Evolutionary conservation across 768 basidiomycete species (phyloP), one percentile per base, ranked within the genome.

Genomic region (Pseudohyphozyma bogoriensis): DNA sequence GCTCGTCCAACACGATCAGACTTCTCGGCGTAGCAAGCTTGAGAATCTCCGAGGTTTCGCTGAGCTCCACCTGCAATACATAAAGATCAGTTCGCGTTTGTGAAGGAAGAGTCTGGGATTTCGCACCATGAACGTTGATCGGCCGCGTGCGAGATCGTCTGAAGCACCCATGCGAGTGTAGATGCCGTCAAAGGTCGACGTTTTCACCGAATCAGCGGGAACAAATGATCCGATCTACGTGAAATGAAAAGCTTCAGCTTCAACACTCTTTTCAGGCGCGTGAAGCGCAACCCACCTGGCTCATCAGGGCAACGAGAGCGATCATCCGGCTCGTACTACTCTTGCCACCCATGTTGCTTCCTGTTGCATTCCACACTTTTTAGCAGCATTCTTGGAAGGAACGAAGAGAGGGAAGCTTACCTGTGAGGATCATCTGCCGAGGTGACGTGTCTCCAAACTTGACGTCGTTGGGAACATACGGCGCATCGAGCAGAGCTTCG

Each of bases 61-160:
- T 79, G 79, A 97, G 85, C 74, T 99, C 93, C 4, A 96, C n/a
- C n/a, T n/a, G n/a, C n/a, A n/a, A n/a, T n/a, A n/a, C n/a, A n/a
- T n/a, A n/a, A n/a, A n/a, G n/a, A n/a, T n/a, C n/a, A n/a, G n/a
- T n/a, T n/a, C n/a, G n/a, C n/a, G n/a, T n/a, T n/a, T n/a, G n/a
- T n/a, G n/a, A n/a, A n/a, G n/a, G n/a, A n/a, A n/a, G n/a, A n/a
- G n/a, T n/a, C n/a, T n/a, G n/a, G n/a, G n/a, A n/a, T n/a, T n/a
- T n/a, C n/a, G n/a, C n/a, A n/a, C 88, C 92, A 95, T 95, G 72
- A 96, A 95, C 9, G 76, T 97, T 0, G 90, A 93, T 11, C 88
- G 82, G 0, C 90, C 90, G 40, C 85, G 80, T 9, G 83, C 81
- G 29, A 96, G 74, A 65, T 95, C 89, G 71, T 97, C 93, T 13